Percentiles rank a stretch among this genome's conserved stretches.
Evolutionary conservation across 441 rosid genomes (phyloP).

Genomic region (Populus hybrid): DNA sequence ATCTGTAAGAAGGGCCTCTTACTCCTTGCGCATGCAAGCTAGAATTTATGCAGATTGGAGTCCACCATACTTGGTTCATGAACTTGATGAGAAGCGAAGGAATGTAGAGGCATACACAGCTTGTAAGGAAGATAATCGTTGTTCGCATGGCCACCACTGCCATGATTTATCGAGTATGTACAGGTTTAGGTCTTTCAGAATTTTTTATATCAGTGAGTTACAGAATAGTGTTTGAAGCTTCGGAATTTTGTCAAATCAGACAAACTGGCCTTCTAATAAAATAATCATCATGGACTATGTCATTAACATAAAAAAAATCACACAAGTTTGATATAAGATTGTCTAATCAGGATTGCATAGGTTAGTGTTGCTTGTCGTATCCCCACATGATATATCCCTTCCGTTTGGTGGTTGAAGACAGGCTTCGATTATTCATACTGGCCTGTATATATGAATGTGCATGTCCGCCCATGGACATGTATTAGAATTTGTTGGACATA

Average conservation of each 20-base stretch:
- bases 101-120: not conserved
- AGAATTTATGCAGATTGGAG: slow-evolving; percentile 13
- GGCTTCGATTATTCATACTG: not conserved
- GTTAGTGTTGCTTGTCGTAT: not conserved
- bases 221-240: not conserved
- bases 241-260: not conserved
- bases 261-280: not conserved
- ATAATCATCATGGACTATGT: not conserved
- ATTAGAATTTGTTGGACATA: not conserved
- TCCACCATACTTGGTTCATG: slow-evolving; percentile 18
- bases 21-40: slow-evolving; percentile 27
- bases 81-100: slow-evolving; percentile 1
- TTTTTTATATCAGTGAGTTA: not conserved
- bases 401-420: not conserved
- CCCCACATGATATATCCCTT: not conserved
- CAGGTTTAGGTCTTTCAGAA: not conserved
- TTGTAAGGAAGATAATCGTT: not conserved
- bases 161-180: not conserved
- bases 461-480: not conserved
- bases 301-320: not conserved
- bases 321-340: not conserved
- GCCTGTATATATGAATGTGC: not conserved
- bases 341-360: not conserved
- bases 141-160: not conserved
- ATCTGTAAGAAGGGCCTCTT: slow-evolving; percentile 26